Base-by-base conservation (phyloP, 2,329 filamentous ascomycete genomes). In the Ophiostoma sp. region DNA sequence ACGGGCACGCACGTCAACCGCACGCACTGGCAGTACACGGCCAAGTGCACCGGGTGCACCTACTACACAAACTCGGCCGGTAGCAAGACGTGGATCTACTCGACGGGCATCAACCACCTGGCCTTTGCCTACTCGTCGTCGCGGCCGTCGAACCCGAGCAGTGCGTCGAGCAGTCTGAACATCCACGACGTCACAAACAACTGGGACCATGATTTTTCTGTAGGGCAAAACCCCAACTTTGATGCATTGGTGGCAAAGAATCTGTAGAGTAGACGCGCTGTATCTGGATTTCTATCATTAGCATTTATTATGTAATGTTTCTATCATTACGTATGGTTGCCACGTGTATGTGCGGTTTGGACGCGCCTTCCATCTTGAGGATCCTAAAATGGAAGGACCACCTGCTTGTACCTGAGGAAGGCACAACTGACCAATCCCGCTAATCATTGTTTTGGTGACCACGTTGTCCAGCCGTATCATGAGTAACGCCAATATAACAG, bases 81-180 rank as follows among this genome's bases (percentile, higher is more conserved):
- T 27, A 60, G 69, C 6, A 73, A 71, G 33, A 72, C 70, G 8
- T 75, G 75, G 68, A 67, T 78, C 57, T 74, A 69, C 69, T 73
- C 76, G n/a, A 72, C 69, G 27, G 76, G 75, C n/a, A 70, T 72
- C 7, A 77, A 77, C 74, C 73, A 75, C 10, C 65, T 77, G 31
- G 76, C 76, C 4, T 76, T 76, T 67, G 76, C 75, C 41, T 76
- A 76, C 71, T 72, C 74, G 35, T 68, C 74, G 6, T 39, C 31
- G 27, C 71, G 68, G 64, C 76, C 76, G 3, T 70, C 71, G 41
- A 74, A 70, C 70, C 69, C 72, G 62, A 75, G 73, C 69, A 67
- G 69, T 11, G 69, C 73, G 15, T 75, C 74, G 10, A 70, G 31
- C 54, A 17, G 44, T 7, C 72, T 77, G 20, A 31, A 67, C 20